Evolutionary conservation across 345 rosid species (phyloP).

Genomic region (Eucalyptus microcorys): DNA sequence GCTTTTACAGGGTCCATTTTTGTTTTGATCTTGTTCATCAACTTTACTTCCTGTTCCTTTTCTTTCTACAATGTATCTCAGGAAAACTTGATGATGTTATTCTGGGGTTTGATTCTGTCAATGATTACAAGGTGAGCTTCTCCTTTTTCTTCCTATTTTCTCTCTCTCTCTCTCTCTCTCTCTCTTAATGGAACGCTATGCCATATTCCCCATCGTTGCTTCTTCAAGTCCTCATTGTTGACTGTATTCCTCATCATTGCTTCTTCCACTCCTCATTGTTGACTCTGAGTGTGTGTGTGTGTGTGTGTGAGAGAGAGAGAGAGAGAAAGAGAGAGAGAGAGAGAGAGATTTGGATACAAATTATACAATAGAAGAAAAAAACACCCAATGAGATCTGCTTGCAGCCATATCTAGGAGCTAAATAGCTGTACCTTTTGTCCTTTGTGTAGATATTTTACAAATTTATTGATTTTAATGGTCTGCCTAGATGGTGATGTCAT

Average conservation of each 20-base stretch:
- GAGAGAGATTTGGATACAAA: background rate
- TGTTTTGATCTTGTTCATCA: background rate
- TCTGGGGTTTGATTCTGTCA: slow-evolving; percentile 62
- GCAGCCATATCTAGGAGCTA: background rate
- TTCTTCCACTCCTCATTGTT: background rate
- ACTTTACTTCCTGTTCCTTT: background rate
- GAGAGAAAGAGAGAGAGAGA: background rate
- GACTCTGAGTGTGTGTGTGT: background rate
- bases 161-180: background rate
- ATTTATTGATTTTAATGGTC: background rate
- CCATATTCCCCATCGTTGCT: background rate
- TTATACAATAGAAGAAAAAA: background rate
- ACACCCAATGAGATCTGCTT: background rate
- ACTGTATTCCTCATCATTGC: background rate
- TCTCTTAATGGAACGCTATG: background rate
- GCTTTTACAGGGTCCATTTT: background rate
- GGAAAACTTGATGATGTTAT: slow-evolving; percentile 63
- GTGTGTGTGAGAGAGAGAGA: background rate
- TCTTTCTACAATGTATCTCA: slow-evolving; percentile 7
- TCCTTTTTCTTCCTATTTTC: background rate
- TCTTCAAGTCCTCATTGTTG: background rate
- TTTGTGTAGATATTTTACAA: background rate
- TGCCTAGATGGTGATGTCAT: background rate
- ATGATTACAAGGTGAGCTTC: slow-evolving; percentile 43
- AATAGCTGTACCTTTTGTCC: background rate